A percentile compares a stretch with the other conserved stretches of the same genome.
Conservation (phyloP, 106 monocot genomes). For the Platanthera guangdongensis region DNA sequence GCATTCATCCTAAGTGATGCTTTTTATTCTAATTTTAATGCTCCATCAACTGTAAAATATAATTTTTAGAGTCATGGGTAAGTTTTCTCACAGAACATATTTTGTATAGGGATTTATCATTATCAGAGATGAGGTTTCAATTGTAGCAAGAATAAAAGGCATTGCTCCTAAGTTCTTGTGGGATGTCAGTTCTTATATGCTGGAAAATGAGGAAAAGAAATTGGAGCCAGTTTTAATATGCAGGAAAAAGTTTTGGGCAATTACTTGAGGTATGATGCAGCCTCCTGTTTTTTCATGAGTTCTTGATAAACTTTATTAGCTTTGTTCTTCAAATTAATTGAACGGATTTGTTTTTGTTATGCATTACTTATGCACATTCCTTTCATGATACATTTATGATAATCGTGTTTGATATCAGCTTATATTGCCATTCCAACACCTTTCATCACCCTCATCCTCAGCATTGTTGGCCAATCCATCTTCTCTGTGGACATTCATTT, state of each 20-base stretch:
- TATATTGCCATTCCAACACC: not conserved
- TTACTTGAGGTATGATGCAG: slow-evolving; percentile 40
- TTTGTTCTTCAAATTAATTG: not conserved
- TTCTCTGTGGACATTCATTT: not conserved
- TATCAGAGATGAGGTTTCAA: slow-evolving; percentile 58
- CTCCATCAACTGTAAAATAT: not conserved
- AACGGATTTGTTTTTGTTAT: not conserved
- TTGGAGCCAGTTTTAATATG: slow-evolving; percentile 58
- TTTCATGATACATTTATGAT: not conserved
- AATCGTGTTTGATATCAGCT: not conserved
- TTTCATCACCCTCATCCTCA: not conserved
- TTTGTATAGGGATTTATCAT: slow-evolving; percentile 73
- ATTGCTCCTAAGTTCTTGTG: slow-evolving; percentile 81
- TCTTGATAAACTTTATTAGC: not conserved
- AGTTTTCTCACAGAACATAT: not conserved
- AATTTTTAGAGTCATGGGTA: not conserved
- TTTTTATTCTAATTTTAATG: not conserved
- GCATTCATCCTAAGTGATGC: not conserved
- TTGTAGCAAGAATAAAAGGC: slow-evolving; percentile 46
- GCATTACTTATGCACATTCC: too few relatives aligned
- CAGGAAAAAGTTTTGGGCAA: slow-evolving; percentile 92
- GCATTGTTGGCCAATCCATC: not conserved
- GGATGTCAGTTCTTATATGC: slow-evolving; percentile 46
- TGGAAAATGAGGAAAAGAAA: slow-evolving; percentile 67
- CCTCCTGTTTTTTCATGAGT: not conserved